Evolutionary conservation across 2,329 filamentous ascomycete genomes (phyloP).

Genomic region (Colletotrichum tabaci): DNA sequence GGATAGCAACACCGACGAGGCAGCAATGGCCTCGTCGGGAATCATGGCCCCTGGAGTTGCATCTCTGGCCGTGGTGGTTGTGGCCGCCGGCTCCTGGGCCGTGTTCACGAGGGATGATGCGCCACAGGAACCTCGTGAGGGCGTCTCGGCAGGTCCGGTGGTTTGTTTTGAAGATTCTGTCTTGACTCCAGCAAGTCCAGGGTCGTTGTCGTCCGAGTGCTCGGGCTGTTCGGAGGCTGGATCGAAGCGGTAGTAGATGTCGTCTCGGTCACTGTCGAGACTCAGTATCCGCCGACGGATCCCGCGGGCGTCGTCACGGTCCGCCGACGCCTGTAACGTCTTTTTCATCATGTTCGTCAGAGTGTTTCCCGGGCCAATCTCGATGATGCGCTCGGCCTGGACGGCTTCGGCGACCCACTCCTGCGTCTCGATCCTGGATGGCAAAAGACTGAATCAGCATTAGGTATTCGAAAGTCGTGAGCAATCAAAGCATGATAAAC

Average conservation of each 20-base stretch:
- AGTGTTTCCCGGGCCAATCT: slow-evolving; percentile 96
- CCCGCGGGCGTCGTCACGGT: slow-evolving; percentile 98
- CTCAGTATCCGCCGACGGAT: slow-evolving; percentile 97
- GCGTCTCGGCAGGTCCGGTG: too few relatives aligned
- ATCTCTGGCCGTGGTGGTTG: too few relatives aligned
- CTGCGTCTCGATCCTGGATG: slow-evolving; percentile 88
- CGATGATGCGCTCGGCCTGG: slow-evolving; percentile 95
- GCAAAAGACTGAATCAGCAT: neutral
- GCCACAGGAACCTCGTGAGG: too few relatives aligned
- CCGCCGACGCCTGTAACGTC: slow-evolving; percentile 85
- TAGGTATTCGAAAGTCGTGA: neutral
- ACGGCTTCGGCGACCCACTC: slow-evolving; percentile 98
- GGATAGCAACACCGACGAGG: too few relatives aligned
- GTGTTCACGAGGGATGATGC: too few relatives aligned
- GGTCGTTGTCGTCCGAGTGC: neutral
- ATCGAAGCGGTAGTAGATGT: neutral
- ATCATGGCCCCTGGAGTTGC: too few relatives aligned
- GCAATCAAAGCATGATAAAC: too few relatives aligned
- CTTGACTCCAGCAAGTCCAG: neutral
- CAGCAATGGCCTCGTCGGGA: too few relatives aligned
- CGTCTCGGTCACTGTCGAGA: slow-evolving; percentile 87
- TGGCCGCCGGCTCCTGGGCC: too few relatives aligned
- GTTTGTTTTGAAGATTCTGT: too few relatives aligned
- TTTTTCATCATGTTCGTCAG: slow-evolving; percentile 97
- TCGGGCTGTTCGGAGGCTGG: neutral